Percentiles rank a stretch among this genome's conserved stretches.
Conservation (phyloP, 169 alveolate species). For the Plasmodium vivax region DNA sequence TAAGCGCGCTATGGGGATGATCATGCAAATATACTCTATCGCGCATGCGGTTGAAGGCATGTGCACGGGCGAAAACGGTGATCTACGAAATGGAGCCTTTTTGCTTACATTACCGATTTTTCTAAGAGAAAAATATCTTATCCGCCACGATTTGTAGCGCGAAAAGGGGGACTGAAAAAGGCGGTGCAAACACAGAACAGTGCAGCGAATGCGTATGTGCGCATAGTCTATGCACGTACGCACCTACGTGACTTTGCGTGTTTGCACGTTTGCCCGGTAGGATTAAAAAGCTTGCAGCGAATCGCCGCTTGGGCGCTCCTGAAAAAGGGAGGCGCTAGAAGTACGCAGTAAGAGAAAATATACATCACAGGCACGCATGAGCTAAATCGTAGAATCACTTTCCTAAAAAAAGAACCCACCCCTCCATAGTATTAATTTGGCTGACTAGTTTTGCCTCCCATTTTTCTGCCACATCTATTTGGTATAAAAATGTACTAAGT, state of each 20-base stretch:
- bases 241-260: neutral
- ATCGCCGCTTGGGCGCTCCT: neutral
- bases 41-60: neutral
- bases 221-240: neutral
- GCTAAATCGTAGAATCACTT: neutral
- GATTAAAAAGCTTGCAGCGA: neutral
- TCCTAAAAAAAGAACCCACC: neutral
- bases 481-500: neutral
- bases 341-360: neutral
- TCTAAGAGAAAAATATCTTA: neutral
- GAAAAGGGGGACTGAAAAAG: neutral
- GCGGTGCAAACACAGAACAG: neutral
- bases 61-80: neutral
- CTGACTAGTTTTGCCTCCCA: neutral
- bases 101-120: neutral
- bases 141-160: neutral
- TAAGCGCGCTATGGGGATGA: neutral
- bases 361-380: neutral
- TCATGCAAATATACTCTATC: neutral
- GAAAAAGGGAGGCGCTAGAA: neutral
- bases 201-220: neutral
- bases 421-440: neutral
- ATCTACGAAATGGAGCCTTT: neutral
- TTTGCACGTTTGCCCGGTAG: neutral
- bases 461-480: neutral